phyloP scores from a whole-genome alignment of 2,329 filamentous ascomycete species.

The Colletotrichum agaves region DNA sequence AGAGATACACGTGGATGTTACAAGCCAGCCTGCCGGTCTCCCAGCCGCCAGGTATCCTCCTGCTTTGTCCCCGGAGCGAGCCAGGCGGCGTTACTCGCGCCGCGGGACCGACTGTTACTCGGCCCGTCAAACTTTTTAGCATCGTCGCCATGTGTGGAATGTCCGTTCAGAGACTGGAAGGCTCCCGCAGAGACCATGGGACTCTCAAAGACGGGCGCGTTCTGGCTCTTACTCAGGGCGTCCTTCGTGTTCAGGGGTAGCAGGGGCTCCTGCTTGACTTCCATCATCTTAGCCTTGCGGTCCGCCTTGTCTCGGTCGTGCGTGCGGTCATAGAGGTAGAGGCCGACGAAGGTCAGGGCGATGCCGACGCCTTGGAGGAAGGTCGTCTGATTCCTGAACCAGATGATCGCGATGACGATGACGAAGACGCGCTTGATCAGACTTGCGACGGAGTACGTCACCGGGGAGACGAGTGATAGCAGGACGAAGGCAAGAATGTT shows the following conservation, averaged over 20 bases:
- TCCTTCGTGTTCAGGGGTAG: constrained; percentile 71
- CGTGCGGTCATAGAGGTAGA: constrained; percentile 96
- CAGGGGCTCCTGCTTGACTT: constrained; percentile 63
- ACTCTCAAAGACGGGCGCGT: constrained; percentile 51
- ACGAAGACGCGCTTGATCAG: constrained; percentile 98
- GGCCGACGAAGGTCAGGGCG: constrained; percentile 85
- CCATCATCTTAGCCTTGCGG: constrained; percentile 77
- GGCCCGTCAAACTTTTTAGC: constrained; percentile 67
- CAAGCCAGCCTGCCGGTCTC: constrained; percentile 47
- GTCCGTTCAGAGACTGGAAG: constrained; percentile 56
- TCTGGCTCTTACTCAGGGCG: constrained; percentile 46
- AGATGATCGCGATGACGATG: constrained; percentile 92
- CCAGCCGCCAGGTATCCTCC: constrained; percentile 80
- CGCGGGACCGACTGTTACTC: constrained; percentile 53
- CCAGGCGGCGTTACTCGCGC: constrained; percentile 67
- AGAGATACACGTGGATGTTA: constrained; percentile 32
- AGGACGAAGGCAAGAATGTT: constrained; percentile 95
- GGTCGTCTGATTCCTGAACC: constrained; percentile 94
- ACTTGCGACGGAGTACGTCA: constrained; percentile 96
- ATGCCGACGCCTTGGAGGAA: constrained; percentile 86
- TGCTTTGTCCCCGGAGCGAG: constrained; percentile 84
- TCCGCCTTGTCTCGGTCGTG: constrained; percentile 90
- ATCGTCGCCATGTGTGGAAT: constrained; percentile 56
- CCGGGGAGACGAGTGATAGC: constrained; percentile 91
- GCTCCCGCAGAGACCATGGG: constrained; percentile 41